A percentile compares a stretch with the other conserved stretches of the same genome.
Conservation (phyloP, 169 alveolate genomes). For the Cryptosporidium viatorum region DNA sequence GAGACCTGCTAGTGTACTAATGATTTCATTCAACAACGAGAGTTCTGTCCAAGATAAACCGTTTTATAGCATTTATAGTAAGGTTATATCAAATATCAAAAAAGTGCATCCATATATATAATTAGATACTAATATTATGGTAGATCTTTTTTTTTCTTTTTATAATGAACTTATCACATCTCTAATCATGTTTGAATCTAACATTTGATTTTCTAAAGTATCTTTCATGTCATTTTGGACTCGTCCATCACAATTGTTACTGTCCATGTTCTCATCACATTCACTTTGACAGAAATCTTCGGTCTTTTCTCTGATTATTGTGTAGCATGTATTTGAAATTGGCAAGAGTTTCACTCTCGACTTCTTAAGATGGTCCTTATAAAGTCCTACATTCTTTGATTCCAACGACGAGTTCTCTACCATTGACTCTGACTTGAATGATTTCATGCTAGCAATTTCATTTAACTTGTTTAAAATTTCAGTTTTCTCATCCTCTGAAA, state of each 20-base stretch:
- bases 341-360: constrained; percentile 55
- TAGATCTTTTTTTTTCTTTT: constrained; percentile 9
- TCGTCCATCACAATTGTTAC: neutral
- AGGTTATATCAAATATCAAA: constrained; percentile 49
- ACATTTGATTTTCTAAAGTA: neutral
- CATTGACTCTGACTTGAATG: neutral
- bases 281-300: constrained; percentile 3
- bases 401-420: neutral
- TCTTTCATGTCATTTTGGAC: neutral
- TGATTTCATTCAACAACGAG: constrained; percentile 78
- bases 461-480: constrained; percentile 20
- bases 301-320: constrained; percentile 17
- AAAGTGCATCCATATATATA: constrained; percentile 69
- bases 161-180: constrained; percentile 16
- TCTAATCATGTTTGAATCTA: neutral
- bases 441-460: constrained; percentile 5
- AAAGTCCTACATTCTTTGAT: constrained; percentile 3
- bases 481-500: constrained; percentile 42
- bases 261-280: neutral
- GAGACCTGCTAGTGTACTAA: constrained; percentile 94
- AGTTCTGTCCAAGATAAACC: constrained; percentile 48
- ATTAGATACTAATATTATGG: neutral
- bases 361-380: constrained; percentile 8
- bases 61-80: constrained; percentile 46
- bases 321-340: constrained; percentile 35